Evolutionary conservation across 495 filamentous ascomycete genomes (phyloP).

Genomic region (Hyaloscypha finlandica): DNA sequence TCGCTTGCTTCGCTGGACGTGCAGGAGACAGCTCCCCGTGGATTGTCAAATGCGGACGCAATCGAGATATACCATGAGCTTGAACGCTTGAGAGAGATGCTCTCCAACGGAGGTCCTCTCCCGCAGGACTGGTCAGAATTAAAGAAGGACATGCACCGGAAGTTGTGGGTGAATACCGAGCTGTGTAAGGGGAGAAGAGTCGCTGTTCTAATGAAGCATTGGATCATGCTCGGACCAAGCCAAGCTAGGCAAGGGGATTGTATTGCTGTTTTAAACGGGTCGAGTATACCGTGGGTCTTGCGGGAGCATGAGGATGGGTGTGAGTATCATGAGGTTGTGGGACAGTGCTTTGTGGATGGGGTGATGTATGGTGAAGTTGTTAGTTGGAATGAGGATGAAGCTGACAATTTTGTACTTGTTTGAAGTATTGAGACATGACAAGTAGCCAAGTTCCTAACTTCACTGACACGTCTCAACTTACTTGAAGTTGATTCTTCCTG

Average conservation of each 20-base stretch:
- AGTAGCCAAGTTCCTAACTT: no score
- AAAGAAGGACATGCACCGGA: conserved; percentile 2
- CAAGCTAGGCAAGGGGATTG: conserved; percentile 2
- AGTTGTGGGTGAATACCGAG: neutral
- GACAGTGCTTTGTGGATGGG: conserved; percentile 17
- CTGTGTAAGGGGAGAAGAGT: neutral
- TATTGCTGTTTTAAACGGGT: conserved; percentile 13
- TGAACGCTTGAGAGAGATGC: neutral
- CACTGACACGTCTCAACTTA: no score
- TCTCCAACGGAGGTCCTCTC: neutral
- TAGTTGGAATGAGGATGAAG: neutral
- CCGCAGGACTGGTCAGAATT: conserved; percentile 8
- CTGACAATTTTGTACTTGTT: neutral
- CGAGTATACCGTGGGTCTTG: conserved; percentile 9
- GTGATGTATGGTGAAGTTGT: conserved; percentile 23
- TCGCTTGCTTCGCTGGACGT: neutral
- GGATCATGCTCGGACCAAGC: conserved; percentile 14
- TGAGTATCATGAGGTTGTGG: conserved; percentile 18
- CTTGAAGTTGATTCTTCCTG: no score
- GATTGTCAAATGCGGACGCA: neutral
- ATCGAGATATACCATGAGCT: neutral
- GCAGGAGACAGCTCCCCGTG: neutral
- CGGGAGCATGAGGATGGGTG: neutral
- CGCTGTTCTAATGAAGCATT: neutral
- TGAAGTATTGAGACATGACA: neutral